Evolutionary conservation across 257 asterid genomes (phyloP).

Genomic region (Nicotiana benthamiana): DNA sequence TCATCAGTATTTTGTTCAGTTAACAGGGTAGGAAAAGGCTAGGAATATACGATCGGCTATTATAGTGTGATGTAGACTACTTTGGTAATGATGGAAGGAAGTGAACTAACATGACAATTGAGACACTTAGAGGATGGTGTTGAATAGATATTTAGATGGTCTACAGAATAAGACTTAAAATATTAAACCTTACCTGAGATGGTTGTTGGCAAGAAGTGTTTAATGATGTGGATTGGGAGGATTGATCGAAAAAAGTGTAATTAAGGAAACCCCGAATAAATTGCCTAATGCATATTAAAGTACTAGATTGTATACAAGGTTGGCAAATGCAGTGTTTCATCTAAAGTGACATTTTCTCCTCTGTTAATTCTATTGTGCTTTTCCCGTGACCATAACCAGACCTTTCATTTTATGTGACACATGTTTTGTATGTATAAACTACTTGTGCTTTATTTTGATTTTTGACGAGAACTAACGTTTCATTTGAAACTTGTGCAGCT

Average conservation of each 20-base stretch:
- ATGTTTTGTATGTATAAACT: background rate
- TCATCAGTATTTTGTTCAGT: background rate
- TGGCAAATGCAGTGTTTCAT: background rate
- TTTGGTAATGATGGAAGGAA: background rate
- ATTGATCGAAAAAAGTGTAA: background rate
- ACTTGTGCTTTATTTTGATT: background rate
- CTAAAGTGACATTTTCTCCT: background rate
- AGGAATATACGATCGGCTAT: background rate
- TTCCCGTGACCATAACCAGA: background rate
- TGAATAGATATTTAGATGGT: background rate
- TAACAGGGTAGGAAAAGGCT: too few relatives aligned
- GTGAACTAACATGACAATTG: background rate
- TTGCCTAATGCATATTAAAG: background rate
- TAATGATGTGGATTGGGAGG: background rate
- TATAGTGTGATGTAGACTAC: background rate
- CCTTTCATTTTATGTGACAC: background rate
- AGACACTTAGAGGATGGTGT: background rate
- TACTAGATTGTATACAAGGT: background rate
- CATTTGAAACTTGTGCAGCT: slow-evolving; percentile 30
- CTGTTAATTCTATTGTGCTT: background rate
- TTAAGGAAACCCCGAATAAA: background rate
- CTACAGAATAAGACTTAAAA: background rate
- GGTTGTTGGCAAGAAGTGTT: background rate
- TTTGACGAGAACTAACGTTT: background rate
- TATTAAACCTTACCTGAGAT: background rate